Evolutionary conservation across 768 basidiomycete genomes (phyloP), one percentile per base, ranked within the genome.

Genomic region (Suillus clintonianus): DNA sequence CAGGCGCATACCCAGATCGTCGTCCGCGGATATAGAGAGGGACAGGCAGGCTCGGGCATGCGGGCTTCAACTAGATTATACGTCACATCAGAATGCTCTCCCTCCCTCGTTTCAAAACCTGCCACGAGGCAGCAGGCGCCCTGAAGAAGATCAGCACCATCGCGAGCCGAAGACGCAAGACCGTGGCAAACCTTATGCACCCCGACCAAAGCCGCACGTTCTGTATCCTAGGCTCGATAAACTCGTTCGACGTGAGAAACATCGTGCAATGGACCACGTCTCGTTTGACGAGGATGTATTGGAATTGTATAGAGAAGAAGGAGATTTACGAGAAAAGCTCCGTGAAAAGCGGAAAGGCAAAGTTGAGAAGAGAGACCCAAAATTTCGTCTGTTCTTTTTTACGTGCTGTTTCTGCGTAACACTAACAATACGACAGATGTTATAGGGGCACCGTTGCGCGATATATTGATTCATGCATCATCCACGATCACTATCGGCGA

Each of bases 371-470:
- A 70, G 36, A 45, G 73, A 73, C 43, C 61, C 68, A 8, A 66
- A 41, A 41, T 74, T 74, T 62, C 69, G 75, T 74, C 63, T 17
- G 75, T 71, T 27, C 22, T 47, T 10, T 10, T 45, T 57, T 39
- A 13, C 6, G 22, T 27, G 56, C 6, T 6, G 27, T 17, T 9
- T 14, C 36, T n/a, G 5, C 17, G 1, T 22, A 4, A 32, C n/a
- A n/a, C 27, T 60, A 27, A 62, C 45, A 15, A 50, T 63, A 6
- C 4, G 19, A 13, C 57, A 82, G 81, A 72, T 32, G 74, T 76
- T 9, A 78, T 82, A 57, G 79, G 77, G 0, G 67, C 75, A n/a
- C 68, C 77, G 0, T 69, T 82, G 48, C 70, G 74, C 17, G 74
- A 79, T 19, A 71, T 77, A 6, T 62, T 79, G 9, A 61, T 74